phyloP scores from a whole-genome alignment of 1,284 basidiomycete species.

The Ganoderma sinense region DNA sequence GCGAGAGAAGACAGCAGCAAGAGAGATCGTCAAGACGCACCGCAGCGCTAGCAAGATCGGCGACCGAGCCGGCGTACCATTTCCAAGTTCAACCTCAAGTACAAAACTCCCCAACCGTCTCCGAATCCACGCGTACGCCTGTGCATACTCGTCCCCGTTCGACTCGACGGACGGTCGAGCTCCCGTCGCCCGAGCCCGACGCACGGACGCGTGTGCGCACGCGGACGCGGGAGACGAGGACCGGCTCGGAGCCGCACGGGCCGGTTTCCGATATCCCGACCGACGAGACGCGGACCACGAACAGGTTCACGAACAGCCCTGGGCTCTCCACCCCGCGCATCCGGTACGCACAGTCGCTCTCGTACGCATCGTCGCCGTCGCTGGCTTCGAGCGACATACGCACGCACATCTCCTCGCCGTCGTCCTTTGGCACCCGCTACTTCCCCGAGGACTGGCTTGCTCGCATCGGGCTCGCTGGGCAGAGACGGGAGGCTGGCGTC shows the following conservation, averaged over 20 bases:
- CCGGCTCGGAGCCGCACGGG: not conserved
- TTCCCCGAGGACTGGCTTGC: conserved; percentile 23
- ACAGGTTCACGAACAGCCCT: conserved; percentile 8
- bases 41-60: not conserved
- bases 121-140: not conserved
- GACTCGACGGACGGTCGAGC: not conserved
- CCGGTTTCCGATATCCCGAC: conserved; percentile 21
- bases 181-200: not conserved
- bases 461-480: conserved; percentile 1
- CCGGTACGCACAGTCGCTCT: conserved; percentile 21
- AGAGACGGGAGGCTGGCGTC: not conserved
- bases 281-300: conserved; percentile 12
- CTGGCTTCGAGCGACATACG: conserved; percentile 23
- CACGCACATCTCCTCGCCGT: conserved; percentile 23
- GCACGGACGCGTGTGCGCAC: not conserved
- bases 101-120: not conserved
- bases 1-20: conserved; percentile 4
- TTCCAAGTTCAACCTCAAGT: not conserved
- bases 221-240: not conserved
- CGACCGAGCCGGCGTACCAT: not conserved
- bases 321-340: conserved; percentile 4
- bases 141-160: not conserved
- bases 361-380: conserved; percentile 21
- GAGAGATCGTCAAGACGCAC: not conserved
- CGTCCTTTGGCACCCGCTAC: conserved; percentile 18